Base-by-base conservation (phyloP, 2,329 filamentous ascomycete species). In the Fusarium dlaminii region DNA sequence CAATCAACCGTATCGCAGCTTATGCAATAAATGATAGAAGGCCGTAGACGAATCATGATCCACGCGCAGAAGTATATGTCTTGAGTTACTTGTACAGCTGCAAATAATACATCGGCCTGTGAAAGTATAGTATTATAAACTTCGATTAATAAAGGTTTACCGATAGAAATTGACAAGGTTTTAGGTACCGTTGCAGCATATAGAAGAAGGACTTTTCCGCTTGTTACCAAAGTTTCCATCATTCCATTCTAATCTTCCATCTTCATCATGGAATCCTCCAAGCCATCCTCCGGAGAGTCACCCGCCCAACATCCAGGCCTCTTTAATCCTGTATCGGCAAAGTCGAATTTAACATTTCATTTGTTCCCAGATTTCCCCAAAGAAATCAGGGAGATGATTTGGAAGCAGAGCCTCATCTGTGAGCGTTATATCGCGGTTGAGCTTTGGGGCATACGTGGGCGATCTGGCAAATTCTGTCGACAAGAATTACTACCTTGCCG, bases 401-500 rank as follows among this genome's bases (percentile, higher is more conserved):
- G 29, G 46, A 3, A 13, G 29, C 3, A 32, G 15, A 49, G 15
- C 8, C 15, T 49, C 11, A 10, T n/a, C 29, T 32, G 46, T 11
- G 29, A 49, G 15, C 46, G 29, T 18, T 49, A 49, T 18, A 32
- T 49, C 15, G 3, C 11, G 22, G 29, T 49, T 32, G 22, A 49
- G 15, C 29, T 49, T 49, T n/a, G 46, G 46, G 3, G 11, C 22
- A 5, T 1, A 17, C 15, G 5, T 22, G 5, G 1, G 8, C 2
- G 3, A 32, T 9, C 3, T n/a, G 29, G 46, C 8, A 12, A 9
- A n/a, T 32, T 32, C 46, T 18, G 8, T n/a, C 22, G 22, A 12
- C 15, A 9, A 4, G 15, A 7, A 18, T 2, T 12, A 13, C 3
- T 9, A 5, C 3, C 11, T 18, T 0, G 11, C 24, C 11, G 1